Evolutionary conservation across 306 rosid species (phyloP), one percentile per base, ranked within the genome.

Genomic region (Coriaria nepalensis): DNA sequence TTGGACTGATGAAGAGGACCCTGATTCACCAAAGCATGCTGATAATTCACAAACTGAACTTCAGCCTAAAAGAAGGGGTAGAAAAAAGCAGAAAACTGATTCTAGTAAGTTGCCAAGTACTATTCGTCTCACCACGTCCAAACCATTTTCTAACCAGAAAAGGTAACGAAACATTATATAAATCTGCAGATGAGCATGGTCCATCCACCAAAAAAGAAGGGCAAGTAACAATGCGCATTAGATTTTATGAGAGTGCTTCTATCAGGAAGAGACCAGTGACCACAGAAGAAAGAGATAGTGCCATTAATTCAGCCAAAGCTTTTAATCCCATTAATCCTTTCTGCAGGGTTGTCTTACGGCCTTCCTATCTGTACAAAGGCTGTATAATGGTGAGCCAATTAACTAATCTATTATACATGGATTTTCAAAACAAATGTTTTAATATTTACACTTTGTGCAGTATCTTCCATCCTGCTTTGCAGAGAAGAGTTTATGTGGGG

Each of bases 381-480:
- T 92, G 98, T 67, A 92, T 92, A 75, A 85, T 92, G 98, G 98
- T 85, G 63, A 77, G 82, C 45, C 13, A 4, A 69, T 58, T 34
- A 64, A 50, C 46, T 43, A 52, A 38, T 50, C 4, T 13, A 8
- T 6, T 35, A 44, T 35, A 15, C 32, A n/a, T 37, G 47, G 43
- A 57, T 54, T 55, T 7, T 33, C 41, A 9, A 11, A 11, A 14
- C 70, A n/a, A n/a, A 37, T 43, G 54, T 41, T 47, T 11, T 45
- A 38, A 20, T 35, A 35, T 44, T 51, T 33, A 20, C 37, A 34
- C 68, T 59, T 38, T 56, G 49, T 64, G 67, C 83, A 92, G 98
- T 92, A 92, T 65, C 62, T 92, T 64, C 98, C 98, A 57, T 85
- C 98, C 11, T 77, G 98, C 78, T 92, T 92, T 70, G 98, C 98